Evolutionary conservation across 305 asterid species (phyloP).

Genomic region (Fraxinus xanthoxyloides): DNA sequence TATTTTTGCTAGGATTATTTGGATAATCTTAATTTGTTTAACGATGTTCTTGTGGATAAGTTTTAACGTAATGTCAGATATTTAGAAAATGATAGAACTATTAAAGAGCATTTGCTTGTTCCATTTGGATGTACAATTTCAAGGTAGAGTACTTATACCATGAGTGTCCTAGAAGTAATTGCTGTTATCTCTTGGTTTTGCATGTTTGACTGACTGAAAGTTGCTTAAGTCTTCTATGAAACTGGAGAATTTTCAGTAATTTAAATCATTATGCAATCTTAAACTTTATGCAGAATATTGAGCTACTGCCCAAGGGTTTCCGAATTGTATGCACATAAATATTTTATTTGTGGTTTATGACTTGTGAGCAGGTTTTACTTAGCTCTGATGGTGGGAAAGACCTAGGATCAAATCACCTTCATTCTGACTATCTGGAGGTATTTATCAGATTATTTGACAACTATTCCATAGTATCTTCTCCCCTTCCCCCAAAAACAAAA

Average conservation of each 20-base stretch:
- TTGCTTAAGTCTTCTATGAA: neutral
- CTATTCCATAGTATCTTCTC: conserved; percentile 3
- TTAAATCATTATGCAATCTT: conserved; percentile 12
- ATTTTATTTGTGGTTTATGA: conserved; percentile 21
- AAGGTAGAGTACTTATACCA: neutral
- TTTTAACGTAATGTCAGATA: neutral
- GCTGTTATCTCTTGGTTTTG: neutral
- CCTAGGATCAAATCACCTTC: conserved; percentile 59
- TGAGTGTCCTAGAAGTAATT: neutral
- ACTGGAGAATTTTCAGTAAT: conserved; percentile 7
- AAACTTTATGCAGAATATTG: neutral
- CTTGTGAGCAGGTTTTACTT: conserved; percentile 54
- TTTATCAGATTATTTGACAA: neutral
- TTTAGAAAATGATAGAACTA: neutral
- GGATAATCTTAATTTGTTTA: neutral
- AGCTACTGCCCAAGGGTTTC: conserved; percentile 8
- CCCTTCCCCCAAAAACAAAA: neutral
- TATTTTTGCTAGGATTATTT: neutral
- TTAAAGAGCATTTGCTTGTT: neutral
- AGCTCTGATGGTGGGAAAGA: conserved; percentile 58
- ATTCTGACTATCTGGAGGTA: conserved; percentile 85
- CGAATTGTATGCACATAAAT: conserved; percentile 14
- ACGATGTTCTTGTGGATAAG: neutral
- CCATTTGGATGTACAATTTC: neutral
- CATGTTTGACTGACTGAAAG: neutral